A percentile compares a stretch with the other conserved stretches of the same genome.
These are phyloP conservation scores for Hortiboletus campestris DNA, from an alignment of 768 basidiomycete genomes.

Conservation along the genomic window DNA sequence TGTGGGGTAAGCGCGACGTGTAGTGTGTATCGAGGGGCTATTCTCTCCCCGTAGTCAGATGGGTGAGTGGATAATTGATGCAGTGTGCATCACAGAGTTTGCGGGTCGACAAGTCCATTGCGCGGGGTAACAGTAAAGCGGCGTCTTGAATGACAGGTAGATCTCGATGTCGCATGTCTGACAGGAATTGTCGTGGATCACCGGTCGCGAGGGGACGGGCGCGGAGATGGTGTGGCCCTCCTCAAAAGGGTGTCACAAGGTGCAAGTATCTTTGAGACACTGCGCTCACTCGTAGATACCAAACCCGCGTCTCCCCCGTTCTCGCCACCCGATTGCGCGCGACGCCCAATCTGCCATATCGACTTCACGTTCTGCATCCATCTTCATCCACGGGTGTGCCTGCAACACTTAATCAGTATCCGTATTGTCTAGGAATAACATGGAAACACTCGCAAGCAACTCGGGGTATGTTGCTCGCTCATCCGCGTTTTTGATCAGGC, in stretches of 20 bases:
- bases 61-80: background rate
- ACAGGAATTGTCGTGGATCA: slow-evolving; percentile 10
- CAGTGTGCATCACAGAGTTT: background rate
- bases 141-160: background rate
- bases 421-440: background rate
- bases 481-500: slow-evolving; percentile 79
- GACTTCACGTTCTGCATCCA: slow-evolving; percentile 58
- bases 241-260: slow-evolving; percentile 14
- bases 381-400: slow-evolving; percentile 78
- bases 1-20: background rate
- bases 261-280: slow-evolving; percentile 1
- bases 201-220: slow-evolving; percentile 22
- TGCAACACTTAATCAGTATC: slow-evolving; percentile 22
- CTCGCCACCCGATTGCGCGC: slow-evolving; percentile 43
- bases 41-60: background rate
- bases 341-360: slow-evolving; percentile 87
- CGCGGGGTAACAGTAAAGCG: background rate
- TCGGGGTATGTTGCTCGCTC: slow-evolving; percentile 80
- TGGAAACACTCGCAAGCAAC: slow-evolving; percentile 55
- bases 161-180: slow-evolving; percentile 1
- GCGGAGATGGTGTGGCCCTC: slow-evolving; percentile 21
- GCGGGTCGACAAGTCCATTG: background rate
- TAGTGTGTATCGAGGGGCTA: background rate
- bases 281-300: slow-evolving; percentile 25
- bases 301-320: slow-evolving; percentile 23